phyloP scores from a whole-genome alignment of 2,329 filamentous ascomycete species.

The Verticillium nubilum region DNA sequence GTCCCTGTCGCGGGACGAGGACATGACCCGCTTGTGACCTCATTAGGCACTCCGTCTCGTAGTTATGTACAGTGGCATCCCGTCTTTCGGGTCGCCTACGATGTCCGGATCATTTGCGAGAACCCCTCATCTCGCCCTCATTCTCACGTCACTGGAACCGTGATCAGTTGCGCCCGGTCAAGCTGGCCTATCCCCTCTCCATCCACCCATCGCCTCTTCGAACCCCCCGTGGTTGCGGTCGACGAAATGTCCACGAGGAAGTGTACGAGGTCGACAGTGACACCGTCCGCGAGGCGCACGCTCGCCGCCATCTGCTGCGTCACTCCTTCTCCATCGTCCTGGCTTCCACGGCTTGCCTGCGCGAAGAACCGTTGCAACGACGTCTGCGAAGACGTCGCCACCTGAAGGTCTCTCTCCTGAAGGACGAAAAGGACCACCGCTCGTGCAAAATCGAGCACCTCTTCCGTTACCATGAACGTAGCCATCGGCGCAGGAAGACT shows the following conservation, averaged over 20 bases:
- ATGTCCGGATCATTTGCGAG: neutral
- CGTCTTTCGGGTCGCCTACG: neutral
- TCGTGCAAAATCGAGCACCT: conserved; percentile 58
- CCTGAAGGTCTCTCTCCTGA: conserved; percentile 44
- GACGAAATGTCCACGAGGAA: conserved; percentile 33
- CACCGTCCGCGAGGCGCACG: conserved; percentile 35
- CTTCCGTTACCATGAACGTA: conserved; percentile 45
- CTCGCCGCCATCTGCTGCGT: conserved; percentile 30
- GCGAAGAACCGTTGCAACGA: conserved; percentile 51
- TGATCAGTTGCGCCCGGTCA: neutral
- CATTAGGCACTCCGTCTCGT: neutral
- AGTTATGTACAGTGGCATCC: neutral
- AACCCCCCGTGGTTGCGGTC: neutral
- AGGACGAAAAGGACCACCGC: conserved; percentile 57
- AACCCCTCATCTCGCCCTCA: neutral
- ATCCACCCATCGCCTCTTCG: neutral
- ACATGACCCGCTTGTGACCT: neutral
- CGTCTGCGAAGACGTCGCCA: conserved; percentile 49
- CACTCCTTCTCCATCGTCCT: conserved; percentile 22
- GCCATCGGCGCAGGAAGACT: conserved; percentile 17
- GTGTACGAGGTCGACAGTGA: conserved; percentile 45
- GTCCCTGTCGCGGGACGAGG: neutral
- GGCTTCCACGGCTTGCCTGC: conserved; percentile 21
- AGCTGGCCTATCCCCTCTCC: neutral
- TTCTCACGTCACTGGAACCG: neutral